These are phyloP conservation scores for Tolypocladium endophyticum DNA, from an alignment of 2,329 filamentous ascomycete species.

Conservation along the genomic window DNA sequence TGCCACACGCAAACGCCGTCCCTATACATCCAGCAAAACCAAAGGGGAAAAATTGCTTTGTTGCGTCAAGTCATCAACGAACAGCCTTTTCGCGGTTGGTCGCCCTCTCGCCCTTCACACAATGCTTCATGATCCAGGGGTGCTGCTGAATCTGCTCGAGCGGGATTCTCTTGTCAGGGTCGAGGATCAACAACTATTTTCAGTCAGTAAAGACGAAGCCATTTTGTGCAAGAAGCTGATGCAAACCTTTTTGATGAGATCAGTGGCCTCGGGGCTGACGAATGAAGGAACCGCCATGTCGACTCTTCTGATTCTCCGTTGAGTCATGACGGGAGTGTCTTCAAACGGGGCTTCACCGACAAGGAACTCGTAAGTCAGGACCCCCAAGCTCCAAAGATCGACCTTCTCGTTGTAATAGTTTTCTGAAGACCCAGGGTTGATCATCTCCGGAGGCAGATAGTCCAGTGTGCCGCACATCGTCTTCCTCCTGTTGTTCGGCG, in stretches of 20 bases:
- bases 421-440: constrained; percentile 67
- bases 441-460: constrained; percentile 97
- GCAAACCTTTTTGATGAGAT: constrained; percentile 81
- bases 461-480: constrained; percentile 97
- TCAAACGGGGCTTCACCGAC: constrained; percentile 96
- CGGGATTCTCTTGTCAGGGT: constrained; percentile 86
- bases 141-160: constrained; percentile 82
- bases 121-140: constrained; percentile 97
- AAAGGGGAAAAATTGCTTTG: not conserved
- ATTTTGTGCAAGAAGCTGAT: too few species aligned
- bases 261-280: constrained; percentile 79
- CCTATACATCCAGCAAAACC: not conserved
- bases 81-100: constrained; percentile 36
- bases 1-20: constrained; percentile 5
- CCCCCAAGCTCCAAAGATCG: constrained; percentile 90
- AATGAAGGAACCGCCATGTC: constrained; percentile 91
- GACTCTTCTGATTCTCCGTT: constrained; percentile 73
- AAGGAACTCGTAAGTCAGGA: constrained; percentile 91
- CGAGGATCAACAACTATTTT: constrained; percentile 70
- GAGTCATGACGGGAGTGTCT: constrained; percentile 90
- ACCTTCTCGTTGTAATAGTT: constrained; percentile 94
- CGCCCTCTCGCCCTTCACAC: constrained; percentile 52
- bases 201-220: constrained; percentile 11
- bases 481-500: constrained; percentile 83
- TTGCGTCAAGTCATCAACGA: not conserved